Percentiles rank a stretch among this genome's conserved stretches.
Evolutionary conservation across 768 basidiomycete species (phyloP).

Genomic region (Boletus rex-veris): DNA sequence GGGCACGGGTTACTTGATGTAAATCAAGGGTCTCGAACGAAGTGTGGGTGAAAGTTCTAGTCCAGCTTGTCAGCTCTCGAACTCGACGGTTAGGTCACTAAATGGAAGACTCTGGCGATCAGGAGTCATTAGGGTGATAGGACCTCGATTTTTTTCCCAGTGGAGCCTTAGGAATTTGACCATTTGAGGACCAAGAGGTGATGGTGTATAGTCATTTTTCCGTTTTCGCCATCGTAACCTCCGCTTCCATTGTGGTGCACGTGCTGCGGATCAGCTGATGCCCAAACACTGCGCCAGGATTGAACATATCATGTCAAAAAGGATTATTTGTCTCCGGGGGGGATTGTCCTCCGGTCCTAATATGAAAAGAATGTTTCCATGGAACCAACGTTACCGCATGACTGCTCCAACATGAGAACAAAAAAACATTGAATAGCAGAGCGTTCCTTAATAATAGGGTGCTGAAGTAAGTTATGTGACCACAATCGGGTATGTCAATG

Average conservation of each 20-base stretch:
- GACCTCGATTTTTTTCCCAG: conserved; percentile 19
- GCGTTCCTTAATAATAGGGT: conserved; percentile 32
- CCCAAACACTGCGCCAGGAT: conserved; percentile 19
- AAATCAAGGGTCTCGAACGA: conserved; percentile 17
- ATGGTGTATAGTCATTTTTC: conserved; percentile 14
- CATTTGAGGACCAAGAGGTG: conserved; percentile 18
- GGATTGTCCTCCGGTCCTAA: conserved; percentile 19
- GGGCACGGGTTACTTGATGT: conserved; percentile 15
- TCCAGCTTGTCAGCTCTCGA: conserved; percentile 16
- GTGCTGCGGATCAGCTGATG: conserved; percentile 27
- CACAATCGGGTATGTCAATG: conserved; percentile 23
- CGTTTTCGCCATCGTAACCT: conserved; percentile 25
- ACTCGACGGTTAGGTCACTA: conserved; percentile 16
- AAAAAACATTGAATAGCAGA: conserved; percentile 21
- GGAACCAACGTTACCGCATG: conserved; percentile 19
- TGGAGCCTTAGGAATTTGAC: conserved; percentile 21
- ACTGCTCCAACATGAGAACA: conserved; percentile 21
- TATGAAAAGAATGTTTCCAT: conserved; percentile 32
- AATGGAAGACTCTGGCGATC: conserved; percentile 34
- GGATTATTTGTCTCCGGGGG: conserved; percentile 25
- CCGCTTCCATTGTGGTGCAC: conserved; percentile 33
- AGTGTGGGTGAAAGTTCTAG: conserved; percentile 2
- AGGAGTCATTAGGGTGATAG: conserved; percentile 20
- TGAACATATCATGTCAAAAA: conserved; percentile 18
- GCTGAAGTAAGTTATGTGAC: conserved; percentile 23